Evolutionary conservation across 2,329 filamentous ascomycete genomes (phyloP).

Genomic region (Phialophora verrucosa): DNA sequence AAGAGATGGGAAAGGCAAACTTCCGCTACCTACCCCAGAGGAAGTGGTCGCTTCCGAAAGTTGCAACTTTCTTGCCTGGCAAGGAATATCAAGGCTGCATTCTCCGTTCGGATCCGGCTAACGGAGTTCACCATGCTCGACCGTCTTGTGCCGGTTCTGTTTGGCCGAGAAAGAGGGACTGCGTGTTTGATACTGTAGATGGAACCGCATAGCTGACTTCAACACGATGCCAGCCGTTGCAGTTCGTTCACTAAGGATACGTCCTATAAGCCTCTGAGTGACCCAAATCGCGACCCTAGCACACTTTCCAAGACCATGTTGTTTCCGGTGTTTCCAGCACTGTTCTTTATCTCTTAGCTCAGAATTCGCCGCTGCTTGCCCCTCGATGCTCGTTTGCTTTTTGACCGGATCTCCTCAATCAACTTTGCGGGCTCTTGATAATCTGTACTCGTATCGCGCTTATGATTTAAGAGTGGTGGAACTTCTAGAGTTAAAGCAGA

Average conservation of each 20-base stretch:
- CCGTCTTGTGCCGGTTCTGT: not conserved
- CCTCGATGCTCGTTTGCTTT: not conserved
- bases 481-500: not conserved
- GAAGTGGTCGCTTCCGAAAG: not conserved
- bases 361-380: not conserved
- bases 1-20: not conserved
- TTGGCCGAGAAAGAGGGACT: not conserved
- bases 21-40: not conserved
- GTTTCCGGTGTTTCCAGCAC: not conserved
- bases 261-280: not conserved
- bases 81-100: not conserved
- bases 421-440: conserved; percentile 22
- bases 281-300: not conserved
- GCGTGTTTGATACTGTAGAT: not conserved
- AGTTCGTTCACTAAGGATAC: not conserved
- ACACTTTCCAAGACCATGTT: not conserved
- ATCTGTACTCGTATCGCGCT: conserved; percentile 14
- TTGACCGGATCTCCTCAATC: conserved; percentile 11
- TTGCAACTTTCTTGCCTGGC: not conserved
- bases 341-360: not conserved
- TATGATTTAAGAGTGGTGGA: not conserved
- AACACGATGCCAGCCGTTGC: not conserved
- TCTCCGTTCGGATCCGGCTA: not conserved
- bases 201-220: not conserved
- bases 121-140: not conserved